phyloP scores from a whole-genome alignment of 805 yeast species.

The Metschnikowia kofuensis region DNA sequence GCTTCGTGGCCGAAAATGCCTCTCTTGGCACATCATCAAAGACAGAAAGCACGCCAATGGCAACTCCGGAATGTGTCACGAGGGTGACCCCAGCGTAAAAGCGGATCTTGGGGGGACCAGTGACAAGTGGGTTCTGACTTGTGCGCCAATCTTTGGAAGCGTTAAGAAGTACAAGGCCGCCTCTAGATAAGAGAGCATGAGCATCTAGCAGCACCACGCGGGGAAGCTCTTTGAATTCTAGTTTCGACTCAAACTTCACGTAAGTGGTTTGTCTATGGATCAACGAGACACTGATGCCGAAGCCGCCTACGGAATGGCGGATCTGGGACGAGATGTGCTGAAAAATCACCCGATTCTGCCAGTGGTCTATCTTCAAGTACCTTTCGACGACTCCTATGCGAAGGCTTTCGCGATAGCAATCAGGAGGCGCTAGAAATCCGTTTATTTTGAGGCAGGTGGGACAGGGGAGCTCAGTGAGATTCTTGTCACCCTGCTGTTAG shows the following conservation, averaged over 20 bases:
- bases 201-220: slow-evolving; percentile 61
- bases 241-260: slow-evolving; percentile 47
- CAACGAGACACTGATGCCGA: slow-evolving; percentile 60
- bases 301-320: slow-evolving; percentile 40
- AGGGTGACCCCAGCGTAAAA: slow-evolving; percentile 70
- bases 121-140: slow-evolving; percentile 58
- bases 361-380: slow-evolving; percentile 42
- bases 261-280: slow-evolving; percentile 47
- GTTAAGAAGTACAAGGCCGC: slow-evolving; percentile 53
- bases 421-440: slow-evolving; percentile 60
- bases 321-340: slow-evolving; percentile 36
- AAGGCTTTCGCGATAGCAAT: slow-evolving; percentile 46
- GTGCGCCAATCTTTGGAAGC: slow-evolving; percentile 73
- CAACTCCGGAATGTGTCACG: slow-evolving; percentile 33
- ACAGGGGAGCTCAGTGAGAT: slow-evolving; percentile 49
- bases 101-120: slow-evolving; percentile 54
- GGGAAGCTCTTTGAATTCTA: slow-evolving; percentile 50
- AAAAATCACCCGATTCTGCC: slow-evolving; percentile 45
- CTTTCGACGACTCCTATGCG: slow-evolving; percentile 44
- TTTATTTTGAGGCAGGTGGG: slow-evolving; percentile 50
- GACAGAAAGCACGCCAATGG: slow-evolving; percentile 57
- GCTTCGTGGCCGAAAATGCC: slow-evolving; percentile 32
- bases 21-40: slow-evolving; percentile 48
- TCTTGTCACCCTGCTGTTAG: slow-evolving; percentile 47
- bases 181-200: slow-evolving; percentile 61